Base-by-base conservation (phyloP, 2,329 filamentous ascomycete genomes). In the Magnaporthiopsis poae region DNA sequence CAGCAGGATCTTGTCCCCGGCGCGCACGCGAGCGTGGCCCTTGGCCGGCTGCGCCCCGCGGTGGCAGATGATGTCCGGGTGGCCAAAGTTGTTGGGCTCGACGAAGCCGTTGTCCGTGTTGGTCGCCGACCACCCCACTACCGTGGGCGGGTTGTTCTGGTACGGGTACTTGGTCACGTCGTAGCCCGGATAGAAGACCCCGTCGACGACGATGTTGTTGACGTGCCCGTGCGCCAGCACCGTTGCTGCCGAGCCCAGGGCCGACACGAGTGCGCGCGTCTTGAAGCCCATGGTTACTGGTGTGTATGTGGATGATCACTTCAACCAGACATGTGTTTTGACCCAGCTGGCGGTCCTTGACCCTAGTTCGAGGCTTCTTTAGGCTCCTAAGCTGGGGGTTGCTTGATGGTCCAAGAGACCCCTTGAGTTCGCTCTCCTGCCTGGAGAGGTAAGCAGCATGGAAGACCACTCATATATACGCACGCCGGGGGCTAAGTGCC, bases 181-280 rank as follows among this genome's bases (percentile, higher is more conserved):
- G 70, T 81, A 82, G 67, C 77, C 78, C 52, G 75, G 70, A 69
- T 81, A 79, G 33, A 72, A 74, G 63, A 80, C 74, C 31, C 80
- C 92, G 74, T 97, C 87, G 67, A 97, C 94, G 70, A 96, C 63
- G 36, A 69, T 62, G 66, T 69, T 67, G 56, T 60, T 64, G 18
- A 69, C 68, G 33, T 67, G 66, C 25, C 65, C 65, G 71, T 73
- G 72, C 69, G 73, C 66, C 66, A 68, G 63, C 15, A 84, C 81
- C 46, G 88, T 86, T 69, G 88, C 85, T 65, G 83, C 81, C 66
- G 88, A 88, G 67, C 80, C 65, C 31, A 66, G 65, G 31, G 61
- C 61, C 25, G 62, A 29, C 27, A 66, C 13, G 33, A 66, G 52
- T 0, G 62, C 56, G 27, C 52, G 56, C 12, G 65, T 31, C 8